phyloP scores from a whole-genome alignment of 768 basidiomycete species.

The Rhizopogon sp. region DNA sequence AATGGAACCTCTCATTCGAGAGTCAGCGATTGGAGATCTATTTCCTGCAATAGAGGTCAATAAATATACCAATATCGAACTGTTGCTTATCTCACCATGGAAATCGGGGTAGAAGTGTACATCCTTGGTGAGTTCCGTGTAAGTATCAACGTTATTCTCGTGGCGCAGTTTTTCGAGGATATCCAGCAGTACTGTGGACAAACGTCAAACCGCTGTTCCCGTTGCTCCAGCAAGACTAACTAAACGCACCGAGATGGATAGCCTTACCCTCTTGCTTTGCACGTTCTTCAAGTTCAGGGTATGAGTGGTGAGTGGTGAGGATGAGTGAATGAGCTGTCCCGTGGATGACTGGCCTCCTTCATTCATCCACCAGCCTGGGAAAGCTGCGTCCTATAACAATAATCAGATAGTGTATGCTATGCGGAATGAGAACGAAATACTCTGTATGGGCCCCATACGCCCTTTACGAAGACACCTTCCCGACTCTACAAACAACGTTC shows the following conservation, averaged over 20 bases:
- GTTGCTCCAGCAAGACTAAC: not conserved
- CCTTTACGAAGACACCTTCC: constrained; percentile 79
- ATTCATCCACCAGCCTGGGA: constrained; percentile 99
- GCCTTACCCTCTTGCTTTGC: constrained; percentile 56
- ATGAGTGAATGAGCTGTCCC: constrained; percentile 91
- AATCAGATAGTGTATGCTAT: constrained; percentile 8
- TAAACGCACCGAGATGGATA: constrained; percentile 48
- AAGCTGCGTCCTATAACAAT: constrained; percentile 64
- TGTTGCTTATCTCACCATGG: constrained; percentile 50
- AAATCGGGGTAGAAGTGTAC: constrained; percentile 95
- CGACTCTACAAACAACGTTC: constrained; percentile 49
- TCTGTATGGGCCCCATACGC: constrained; percentile 91
- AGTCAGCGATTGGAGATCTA: constrained; percentile 92
- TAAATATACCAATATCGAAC: not conserved
- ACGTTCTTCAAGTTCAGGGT: constrained; percentile 58
- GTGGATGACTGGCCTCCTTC: constrained; percentile 99
- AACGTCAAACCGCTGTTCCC: not conserved
- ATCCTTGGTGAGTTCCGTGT: constrained; percentile 85
- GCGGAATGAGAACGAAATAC: constrained; percentile 26
- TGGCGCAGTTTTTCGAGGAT: constrained; percentile 60
- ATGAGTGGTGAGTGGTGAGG: constrained; percentile 87
- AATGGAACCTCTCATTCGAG: constrained; percentile 92
- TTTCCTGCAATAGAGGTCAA: constrained; percentile 56
- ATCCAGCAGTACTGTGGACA: constrained; percentile 59
- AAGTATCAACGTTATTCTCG: constrained; percentile 49